Percentiles rank a stretch among this genome's conserved stretches.
These are phyloP conservation scores for Favolaschia claudopus DNA, from an alignment of 768 basidiomycete genomes.

Conservation along the genomic window DNA sequence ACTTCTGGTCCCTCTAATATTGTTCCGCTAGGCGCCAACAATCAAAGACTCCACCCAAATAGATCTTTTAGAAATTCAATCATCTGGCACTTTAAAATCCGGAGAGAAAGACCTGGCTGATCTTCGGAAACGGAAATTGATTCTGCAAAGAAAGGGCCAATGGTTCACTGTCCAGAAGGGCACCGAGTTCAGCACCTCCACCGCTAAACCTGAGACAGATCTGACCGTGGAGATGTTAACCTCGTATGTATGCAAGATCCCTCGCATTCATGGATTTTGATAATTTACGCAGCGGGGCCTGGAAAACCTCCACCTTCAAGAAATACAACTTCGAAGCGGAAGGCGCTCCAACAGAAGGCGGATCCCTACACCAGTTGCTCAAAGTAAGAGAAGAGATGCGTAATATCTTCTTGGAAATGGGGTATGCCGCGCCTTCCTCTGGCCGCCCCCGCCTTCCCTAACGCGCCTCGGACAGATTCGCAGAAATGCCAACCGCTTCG, in stretches of 20 bases:
- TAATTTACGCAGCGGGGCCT: constrained; percentile 73
- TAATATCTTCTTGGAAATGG: constrained; percentile 99
- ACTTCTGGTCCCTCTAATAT: constrained; percentile 8
- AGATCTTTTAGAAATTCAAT: constrained; percentile 76
- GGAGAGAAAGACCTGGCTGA: constrained; percentile 89
- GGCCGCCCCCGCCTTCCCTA: neutral
- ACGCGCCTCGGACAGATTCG: constrained; percentile 67
- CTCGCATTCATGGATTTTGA: constrained; percentile 4
- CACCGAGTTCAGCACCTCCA: constrained; percentile 85
- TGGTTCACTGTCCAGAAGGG: constrained; percentile 95
- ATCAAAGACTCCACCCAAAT: constrained; percentile 80
- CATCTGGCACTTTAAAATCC: constrained; percentile 71
- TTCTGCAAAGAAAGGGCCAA: constrained; percentile 90
- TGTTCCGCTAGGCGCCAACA: constrained; percentile 55
- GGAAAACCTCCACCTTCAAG: constrained; percentile 94
- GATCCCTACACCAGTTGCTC: constrained; percentile 93
- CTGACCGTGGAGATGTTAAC: constrained; percentile 94
- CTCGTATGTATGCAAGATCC: constrained; percentile 64
- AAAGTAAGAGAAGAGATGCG: constrained; percentile 98
- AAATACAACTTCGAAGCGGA: constrained; percentile 99
- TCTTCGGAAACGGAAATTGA: constrained; percentile 89
- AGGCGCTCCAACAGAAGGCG: constrained; percentile 87
- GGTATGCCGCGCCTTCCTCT: constrained; percentile 59
- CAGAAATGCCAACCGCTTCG: constrained; percentile 96
- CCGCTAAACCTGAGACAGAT: constrained; percentile 94